Percentiles rank a stretch among this genome's conserved stretches.
Evolutionary conservation across 1,139 yeast genomes (phyloP).

Genomic region (Geotrichum restrictum): DNA sequence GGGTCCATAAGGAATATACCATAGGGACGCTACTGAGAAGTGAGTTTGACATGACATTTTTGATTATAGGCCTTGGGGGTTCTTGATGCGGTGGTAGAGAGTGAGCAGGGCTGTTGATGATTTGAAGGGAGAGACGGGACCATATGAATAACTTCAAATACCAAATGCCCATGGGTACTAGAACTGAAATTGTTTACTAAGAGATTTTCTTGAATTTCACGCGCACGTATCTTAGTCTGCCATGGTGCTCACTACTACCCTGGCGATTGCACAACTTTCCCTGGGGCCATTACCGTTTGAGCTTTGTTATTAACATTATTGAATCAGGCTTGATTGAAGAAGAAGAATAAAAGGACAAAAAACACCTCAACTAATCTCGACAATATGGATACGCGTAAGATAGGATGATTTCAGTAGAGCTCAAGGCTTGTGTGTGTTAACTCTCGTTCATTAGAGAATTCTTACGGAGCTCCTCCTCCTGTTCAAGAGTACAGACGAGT

Average conservation of each 20-base stretch:
- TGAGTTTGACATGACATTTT: slow-evolving; percentile 4
- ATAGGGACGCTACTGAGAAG: slow-evolving; percentile 8
- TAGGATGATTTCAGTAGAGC: background rate
- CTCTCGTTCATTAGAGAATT: background rate
- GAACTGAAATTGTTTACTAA: background rate
- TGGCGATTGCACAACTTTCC: background rate
- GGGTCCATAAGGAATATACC: background rate
- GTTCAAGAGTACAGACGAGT: slow-evolving; percentile 4
- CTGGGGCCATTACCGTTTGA: background rate
- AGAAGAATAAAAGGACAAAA: too few relatives aligned
- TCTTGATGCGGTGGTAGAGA: background rate
- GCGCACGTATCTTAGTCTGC: background rate
- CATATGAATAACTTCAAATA: background rate
- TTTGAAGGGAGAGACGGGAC: slow-evolving; percentile 1
- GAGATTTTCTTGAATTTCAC: background rate
- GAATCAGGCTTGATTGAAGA: background rate
- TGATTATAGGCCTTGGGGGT: background rate
- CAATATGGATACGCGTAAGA: slow-evolving; percentile 11
- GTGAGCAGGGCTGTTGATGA: background rate
- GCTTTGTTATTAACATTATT: slow-evolving; percentile 1
- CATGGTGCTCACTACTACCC: slow-evolving; percentile 3
- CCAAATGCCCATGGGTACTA: background rate
- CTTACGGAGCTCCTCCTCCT: slow-evolving; percentile 12
- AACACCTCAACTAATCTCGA: too few relatives aligned
- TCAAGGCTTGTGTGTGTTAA: background rate